Base-by-base conservation (phyloP, 164 flowering plant species). In the Berberis thunbergii region DNA sequence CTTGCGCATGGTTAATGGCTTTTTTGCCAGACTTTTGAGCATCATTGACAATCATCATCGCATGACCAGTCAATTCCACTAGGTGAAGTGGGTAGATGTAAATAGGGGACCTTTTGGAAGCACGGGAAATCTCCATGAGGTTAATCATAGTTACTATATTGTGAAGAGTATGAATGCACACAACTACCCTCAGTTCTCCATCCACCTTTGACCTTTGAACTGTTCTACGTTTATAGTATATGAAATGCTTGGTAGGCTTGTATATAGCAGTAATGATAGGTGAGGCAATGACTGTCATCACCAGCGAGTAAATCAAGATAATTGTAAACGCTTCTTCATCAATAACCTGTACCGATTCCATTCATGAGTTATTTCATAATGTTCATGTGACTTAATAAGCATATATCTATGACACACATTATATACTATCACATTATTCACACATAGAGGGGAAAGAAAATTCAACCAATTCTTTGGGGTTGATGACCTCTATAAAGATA, bases 1-100 rank as follows among this genome's bases (percentile, higher is more conserved):
- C 76, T 42, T 70, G 70, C 45, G 67, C 59, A 11, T 64, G 63
- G 61, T 66, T 69, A 42, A 41, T 4, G 4, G 64, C 58, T 3
- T 45, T 39, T 6, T 55, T 13, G 8, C 41, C 46, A 9, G 49
- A 52, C 39, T 66, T 63, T 44, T 61, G 63, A 54, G 64, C 6
- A 54, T 55, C 66, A 38, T 73, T 70, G 48, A 69, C 73, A 3
- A 69, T 69, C 7, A 73, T 45, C 76, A 73, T 73, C 43, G 68
- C 69, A 26, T 67, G 74, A 57, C 74, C 74, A 0, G 77, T 68
- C 54, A 71, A 72, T 43, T 74, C 74, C 7, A 71, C 72, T 2
- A 74, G 67, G 58, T 71, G 74, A 60, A 74, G 67, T 0, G 67
- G 64, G 40, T 68, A 68, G 40, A 68, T 58, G 48, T 13, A 58